Conservation (phyloP, 2,329 filamentous ascomycete species). For the Phyllosticta citribraziliensis region DNA sequence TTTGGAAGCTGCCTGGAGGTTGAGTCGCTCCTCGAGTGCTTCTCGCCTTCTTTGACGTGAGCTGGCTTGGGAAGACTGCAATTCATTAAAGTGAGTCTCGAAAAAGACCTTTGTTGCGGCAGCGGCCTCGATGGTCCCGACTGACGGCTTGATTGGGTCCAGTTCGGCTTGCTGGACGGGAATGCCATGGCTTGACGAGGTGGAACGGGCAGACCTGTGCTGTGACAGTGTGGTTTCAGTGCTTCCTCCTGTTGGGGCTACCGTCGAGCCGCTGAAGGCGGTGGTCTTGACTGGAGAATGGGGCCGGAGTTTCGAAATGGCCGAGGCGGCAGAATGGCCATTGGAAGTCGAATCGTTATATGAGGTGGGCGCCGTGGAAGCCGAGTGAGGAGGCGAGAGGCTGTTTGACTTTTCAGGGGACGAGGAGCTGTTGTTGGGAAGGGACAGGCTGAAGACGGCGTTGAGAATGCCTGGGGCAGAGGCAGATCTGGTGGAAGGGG, state of each 20-base stretch:
- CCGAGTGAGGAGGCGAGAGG: conserved; percentile 2
- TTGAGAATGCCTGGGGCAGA: neutral
- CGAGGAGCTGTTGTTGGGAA: neutral
- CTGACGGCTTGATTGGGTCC: conserved; percentile 23
- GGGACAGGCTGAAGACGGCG: neutral
- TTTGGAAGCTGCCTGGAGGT: conserved; percentile 43
- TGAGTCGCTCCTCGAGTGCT: conserved; percentile 55
- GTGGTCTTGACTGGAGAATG: neutral
- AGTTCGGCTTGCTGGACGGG: neutral
- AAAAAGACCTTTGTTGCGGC: conserved; percentile 78
- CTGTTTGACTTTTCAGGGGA: conserved; percentile 3
- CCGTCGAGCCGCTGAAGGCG: neutral
- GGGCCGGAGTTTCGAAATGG: neutral
- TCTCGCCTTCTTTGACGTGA: conserved; percentile 52
- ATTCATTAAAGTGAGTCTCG: conserved; percentile 72
- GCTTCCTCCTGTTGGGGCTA: neutral
- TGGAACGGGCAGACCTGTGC: neutral
- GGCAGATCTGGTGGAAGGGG: neutral
- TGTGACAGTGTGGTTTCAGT: conserved; percentile 1
- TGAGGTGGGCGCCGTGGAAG: conserved; percentile 7
- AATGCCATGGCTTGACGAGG: neutral
- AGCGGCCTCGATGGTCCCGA: conserved; percentile 62
- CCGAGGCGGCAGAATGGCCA: neutral
- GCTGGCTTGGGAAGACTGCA: conserved; percentile 45
- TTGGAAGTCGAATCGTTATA: neutral